Percentiles rank a stretch among this genome's conserved stretches.
Evolutionary conservation across 179 eudicot species (phyloP).

Genomic region (Monotropa hypopitys): DNA sequence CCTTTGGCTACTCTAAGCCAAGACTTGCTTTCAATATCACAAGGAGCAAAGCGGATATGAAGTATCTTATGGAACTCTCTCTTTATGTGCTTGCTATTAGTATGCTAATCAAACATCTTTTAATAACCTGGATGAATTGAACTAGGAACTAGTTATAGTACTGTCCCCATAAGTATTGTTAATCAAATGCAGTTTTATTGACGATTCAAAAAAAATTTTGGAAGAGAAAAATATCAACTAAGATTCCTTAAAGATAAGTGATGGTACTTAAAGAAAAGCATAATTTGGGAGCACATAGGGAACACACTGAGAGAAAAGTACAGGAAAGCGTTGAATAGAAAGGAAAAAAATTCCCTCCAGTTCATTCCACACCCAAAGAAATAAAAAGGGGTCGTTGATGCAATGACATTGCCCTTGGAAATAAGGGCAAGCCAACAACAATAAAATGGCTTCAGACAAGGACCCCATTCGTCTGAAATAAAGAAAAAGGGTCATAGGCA

Average conservation of each 20-base stretch:
- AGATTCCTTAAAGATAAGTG: not conserved
- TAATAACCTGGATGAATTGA: no score
- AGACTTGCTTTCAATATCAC: not conserved
- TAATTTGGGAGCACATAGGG: not conserved
- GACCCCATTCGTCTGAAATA: conserved; percentile 8
- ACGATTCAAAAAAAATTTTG: not conserved
- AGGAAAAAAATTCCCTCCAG: not conserved
- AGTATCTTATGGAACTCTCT: not conserved
- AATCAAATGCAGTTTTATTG: not conserved
- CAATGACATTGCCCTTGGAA: conserved; percentile 2
- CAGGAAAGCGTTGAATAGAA: not conserved
- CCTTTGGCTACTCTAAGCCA: not conserved
- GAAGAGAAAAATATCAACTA: not conserved
- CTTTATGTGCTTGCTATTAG: no score
- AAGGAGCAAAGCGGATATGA: not conserved
- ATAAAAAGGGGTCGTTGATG: not conserved
- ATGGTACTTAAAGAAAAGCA: not conserved
- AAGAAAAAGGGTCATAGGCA: not conserved
- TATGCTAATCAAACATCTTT: no score
- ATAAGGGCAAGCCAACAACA: not conserved
- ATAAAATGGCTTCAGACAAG: not conserved
- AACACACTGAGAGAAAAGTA: not conserved
- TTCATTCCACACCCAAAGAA: not conserved
- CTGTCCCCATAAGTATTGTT: not conserved
- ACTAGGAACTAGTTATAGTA: not conserved